phyloP scores from a whole-genome alignment of 2,329 filamentous ascomycete species.

The Neodidymelliopsis sp. region DNA sequence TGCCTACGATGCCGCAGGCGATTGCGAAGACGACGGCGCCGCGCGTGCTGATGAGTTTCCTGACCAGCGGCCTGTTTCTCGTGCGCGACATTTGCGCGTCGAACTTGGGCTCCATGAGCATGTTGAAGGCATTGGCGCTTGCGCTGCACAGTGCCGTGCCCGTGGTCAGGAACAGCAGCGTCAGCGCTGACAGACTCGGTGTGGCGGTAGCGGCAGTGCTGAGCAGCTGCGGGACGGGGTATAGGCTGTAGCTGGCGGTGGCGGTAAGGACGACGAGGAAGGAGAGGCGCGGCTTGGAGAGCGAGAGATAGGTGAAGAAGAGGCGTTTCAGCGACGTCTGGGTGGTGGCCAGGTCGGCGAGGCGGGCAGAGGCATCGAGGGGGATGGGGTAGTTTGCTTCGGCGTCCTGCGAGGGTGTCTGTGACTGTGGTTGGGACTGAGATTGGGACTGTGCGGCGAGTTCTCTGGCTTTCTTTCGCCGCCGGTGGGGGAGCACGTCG shows the following conservation, averaged over 20 bases:
- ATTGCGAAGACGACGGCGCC: conserved; percentile 81
- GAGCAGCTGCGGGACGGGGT: conserved; percentile 88
- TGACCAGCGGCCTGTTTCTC: conserved; percentile 85
- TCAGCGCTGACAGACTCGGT: conserved; percentile 87
- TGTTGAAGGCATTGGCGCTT: conserved; percentile 93
- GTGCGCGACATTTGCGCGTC: conserved; percentile 96
- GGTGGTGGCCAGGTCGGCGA: conserved; percentile 64
- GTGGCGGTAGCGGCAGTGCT: conserved; percentile 70
- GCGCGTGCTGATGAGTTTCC: conserved; percentile 75
- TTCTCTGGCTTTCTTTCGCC: conserved; percentile 42
- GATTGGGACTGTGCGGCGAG: conserved; percentile 23
- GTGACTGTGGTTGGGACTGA: neutral
- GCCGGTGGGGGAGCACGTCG: conserved; percentile 46
- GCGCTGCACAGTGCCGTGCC: conserved; percentile 91
- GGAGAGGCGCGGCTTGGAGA: conserved; percentile 94
- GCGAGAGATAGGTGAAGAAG: conserved; percentile 81
- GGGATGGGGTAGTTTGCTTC: conserved; percentile 48
- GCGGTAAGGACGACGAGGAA: conserved; percentile 90
- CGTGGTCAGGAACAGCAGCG: conserved; percentile 87
- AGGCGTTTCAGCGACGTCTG: conserved; percentile 67
- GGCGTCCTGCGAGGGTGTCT: too few relatives aligned
- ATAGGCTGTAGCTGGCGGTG: conserved; percentile 89
- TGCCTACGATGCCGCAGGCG: conserved; percentile 72
- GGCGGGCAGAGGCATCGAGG: conserved; percentile 67
- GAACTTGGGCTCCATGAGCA: conserved; percentile 91